These are phyloP conservation scores for Hypoxylon sp. DNA, from an alignment of 2,329 filamentous ascomycete genomes.

Conservation along the genomic window DNA sequence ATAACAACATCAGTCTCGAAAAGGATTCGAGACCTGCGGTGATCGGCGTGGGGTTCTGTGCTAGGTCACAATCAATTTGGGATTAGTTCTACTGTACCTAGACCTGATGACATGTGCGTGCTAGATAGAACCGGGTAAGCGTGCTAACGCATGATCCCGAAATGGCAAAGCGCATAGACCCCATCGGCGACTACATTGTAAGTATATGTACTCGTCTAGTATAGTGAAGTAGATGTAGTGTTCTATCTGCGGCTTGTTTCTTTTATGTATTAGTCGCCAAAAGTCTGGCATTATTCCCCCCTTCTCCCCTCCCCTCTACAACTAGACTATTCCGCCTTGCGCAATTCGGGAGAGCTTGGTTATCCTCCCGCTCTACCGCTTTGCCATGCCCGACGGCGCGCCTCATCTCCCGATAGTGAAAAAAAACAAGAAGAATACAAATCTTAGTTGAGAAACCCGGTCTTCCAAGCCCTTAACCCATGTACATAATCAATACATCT, in stretches of 20 bases:
- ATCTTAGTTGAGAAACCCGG: conserved; percentile 10
- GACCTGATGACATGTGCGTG: conserved; percentile 42
- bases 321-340: conserved; percentile 37
- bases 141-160: conserved; percentile 43
- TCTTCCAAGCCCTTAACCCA: conserved; percentile 21
- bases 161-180: conserved; percentile 36
- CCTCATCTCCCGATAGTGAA: conserved; percentile 1
- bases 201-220: neutral
- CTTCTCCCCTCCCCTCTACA: conserved; percentile 3
- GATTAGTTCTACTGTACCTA: conserved; percentile 41
- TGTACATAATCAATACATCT: conserved; percentile 40
- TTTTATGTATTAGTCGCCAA: neutral
- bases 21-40: conserved; percentile 43
- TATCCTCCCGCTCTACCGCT: conserved; percentile 7
- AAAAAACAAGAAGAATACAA: conserved; percentile 4
- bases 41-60: conserved; percentile 46
- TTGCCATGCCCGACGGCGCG: conserved; percentile 18
- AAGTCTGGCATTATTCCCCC: conserved; percentile 11
- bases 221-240: conserved; percentile 20
- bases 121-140: conserved; percentile 47
- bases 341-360: conserved; percentile 27
- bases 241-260: conserved; percentile 28
- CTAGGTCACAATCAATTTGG: conserved; percentile 45
- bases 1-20: conserved; percentile 18
- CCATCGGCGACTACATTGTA: conserved; percentile 35